Conservation (phyloP, 179 eudicot species). For the Pouteria campechiana region DNA sequence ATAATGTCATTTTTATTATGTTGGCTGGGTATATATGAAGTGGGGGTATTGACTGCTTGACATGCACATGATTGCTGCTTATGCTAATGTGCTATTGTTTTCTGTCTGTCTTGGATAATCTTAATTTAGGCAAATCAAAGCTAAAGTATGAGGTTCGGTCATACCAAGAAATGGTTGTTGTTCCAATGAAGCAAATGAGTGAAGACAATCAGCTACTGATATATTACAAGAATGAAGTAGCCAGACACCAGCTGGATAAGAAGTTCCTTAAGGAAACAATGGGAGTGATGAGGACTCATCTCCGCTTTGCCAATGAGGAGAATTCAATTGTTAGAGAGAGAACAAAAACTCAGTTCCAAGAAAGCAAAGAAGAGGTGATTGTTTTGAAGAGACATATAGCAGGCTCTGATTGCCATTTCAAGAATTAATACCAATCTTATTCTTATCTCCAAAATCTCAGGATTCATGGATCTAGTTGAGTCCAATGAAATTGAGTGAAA, state of each 20-base stretch:
- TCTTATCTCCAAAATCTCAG: no score
- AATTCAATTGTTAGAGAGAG: slow-evolving; percentile 49
- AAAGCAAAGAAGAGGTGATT: slow-evolving; percentile 62
- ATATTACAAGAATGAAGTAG: slow-evolving; percentile 42
- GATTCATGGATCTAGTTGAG: no score
- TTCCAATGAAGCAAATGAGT: slow-evolving; percentile 51
- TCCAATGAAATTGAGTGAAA: no score
- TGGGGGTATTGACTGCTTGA: no score
- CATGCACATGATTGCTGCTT: not conserved
- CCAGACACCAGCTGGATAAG: slow-evolving; percentile 33
- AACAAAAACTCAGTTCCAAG: slow-evolving; percentile 41
- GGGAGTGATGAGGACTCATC: slow-evolving; percentile 31
- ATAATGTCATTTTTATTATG: no score
- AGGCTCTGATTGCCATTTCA: no score
- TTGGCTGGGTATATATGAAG: no score
- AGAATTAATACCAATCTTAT: no score
- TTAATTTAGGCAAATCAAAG: slow-evolving; percentile 46
- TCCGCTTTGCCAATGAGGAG: slow-evolving; percentile 31
- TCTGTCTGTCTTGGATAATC: slow-evolving; percentile 3
- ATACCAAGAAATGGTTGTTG: slow-evolving; percentile 60
- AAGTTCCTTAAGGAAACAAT: slow-evolving; percentile 49
- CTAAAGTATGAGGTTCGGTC: slow-evolving; percentile 64
- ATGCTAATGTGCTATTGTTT: not conserved
- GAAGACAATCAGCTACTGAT: slow-evolving; percentile 69
- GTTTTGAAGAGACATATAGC: no score